Evolutionary conservation across 2,329 filamentous ascomycete genomes (phyloP), one percentile per base, ranked within the genome.

Genomic region (Aspergillus fischeri): DNA sequence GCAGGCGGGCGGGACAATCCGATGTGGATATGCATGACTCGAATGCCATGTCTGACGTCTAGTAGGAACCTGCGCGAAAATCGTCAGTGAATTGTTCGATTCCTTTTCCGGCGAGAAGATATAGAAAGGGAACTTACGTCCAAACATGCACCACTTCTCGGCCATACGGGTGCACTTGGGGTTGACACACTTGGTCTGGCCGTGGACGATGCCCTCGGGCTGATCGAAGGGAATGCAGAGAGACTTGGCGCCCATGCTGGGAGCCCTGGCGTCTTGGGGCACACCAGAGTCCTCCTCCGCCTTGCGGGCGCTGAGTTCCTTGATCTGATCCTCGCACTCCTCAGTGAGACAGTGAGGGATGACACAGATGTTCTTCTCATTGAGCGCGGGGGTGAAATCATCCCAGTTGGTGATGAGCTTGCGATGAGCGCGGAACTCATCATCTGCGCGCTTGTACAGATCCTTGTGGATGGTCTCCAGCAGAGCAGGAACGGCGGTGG

Each of bases 311-410:
- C 91, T 96, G 72, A 92, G 82, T 56, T 95, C 91, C 84, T 97
- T 97, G 80, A 97, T 91, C 74, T 91, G 86, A 68, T 97, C 93
- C 77, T 97, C 93, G 71, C 93, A 97, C 73, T 90, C 86, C 59
- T 85, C 85, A 11, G 85, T 89, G 60, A 92, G 80, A 73, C 95
- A 99, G 81, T 91, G 90, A 53, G 93, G 93, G 63, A 97, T 95
- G 59, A 97, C 80, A 47, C 95, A 87, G 47, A 97, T 87, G 71
- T 97, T 96, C 84, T 95, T 96, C 72, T 84, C 81, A 75, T 99
- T 94, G 44, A 99, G 85, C 0, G 91, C 86, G 7, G 94, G 93
- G 49, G 94, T 85, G 55, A 99, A 95, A 53, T 96, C 88, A 42
- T 91, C 87, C 94, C 94, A 99, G 65, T 92, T 85, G 51, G 85